Conservation (phyloP, 2,329 filamentous ascomycete genomes). For the Coniochaeta ligniaria region DNA sequence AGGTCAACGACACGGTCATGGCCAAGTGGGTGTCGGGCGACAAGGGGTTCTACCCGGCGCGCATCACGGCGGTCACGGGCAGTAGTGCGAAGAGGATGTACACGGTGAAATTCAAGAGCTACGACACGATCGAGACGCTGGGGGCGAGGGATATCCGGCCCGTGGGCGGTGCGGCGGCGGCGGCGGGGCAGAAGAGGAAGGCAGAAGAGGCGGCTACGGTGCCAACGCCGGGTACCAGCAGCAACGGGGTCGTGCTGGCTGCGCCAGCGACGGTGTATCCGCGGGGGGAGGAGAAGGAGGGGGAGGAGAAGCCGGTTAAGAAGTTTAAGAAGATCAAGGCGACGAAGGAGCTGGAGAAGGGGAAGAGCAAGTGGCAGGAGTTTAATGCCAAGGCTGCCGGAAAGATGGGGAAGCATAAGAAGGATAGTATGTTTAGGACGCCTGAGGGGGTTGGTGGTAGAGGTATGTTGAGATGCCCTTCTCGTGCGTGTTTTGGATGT, state of each 20-base stretch:
- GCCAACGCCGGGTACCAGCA: constrained; percentile 16
- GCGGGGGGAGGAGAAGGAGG: constrained; percentile 47
- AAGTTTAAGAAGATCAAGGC: constrained; percentile 88
- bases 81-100: constrained; percentile 89
- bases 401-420: constrained; percentile 52
- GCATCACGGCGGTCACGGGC: constrained; percentile 89
- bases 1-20: constrained; percentile 83
- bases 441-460: constrained; percentile 78
- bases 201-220: constrained; percentile 13
- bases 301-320: constrained; percentile 66
- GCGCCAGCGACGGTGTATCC: constrained; percentile 51
- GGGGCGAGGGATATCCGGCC: constrained; percentile 79
- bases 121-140: constrained; percentile 76
- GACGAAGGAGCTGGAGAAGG: constrained; percentile 82
- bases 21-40: constrained; percentile 90
- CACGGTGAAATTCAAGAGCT: constrained; percentile 90
- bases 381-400: constrained; percentile 70
- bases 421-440: constrained; percentile 96
- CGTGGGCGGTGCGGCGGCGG: constrained; percentile 29
- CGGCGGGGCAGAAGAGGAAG: constrained; percentile 39
- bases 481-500: background rate
- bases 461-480: constrained; percentile 57
- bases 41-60: constrained; percentile 82
- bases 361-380: constrained; percentile 91
- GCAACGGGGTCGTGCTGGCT: constrained; percentile 42